phyloP scores from a whole-genome alignment of 2,329 filamentous ascomycete genomes.

The Verticillium tricorpus region DNA sequence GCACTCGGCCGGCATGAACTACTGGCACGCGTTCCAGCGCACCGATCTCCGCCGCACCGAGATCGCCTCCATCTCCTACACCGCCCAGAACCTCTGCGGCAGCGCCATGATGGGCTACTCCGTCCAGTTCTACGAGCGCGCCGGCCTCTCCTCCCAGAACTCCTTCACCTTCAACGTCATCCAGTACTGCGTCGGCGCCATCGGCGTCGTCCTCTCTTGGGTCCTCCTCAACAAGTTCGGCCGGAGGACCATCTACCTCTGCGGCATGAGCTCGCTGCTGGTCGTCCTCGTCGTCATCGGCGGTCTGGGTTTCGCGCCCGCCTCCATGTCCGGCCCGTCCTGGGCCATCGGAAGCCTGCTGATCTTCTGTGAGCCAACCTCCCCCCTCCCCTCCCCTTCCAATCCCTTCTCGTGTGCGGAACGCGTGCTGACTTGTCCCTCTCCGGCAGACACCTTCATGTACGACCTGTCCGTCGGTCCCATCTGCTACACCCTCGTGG shows the following conservation, averaged over 20 bases:
- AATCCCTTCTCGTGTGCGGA: no score
- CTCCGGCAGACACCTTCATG: conserved; percentile 32
- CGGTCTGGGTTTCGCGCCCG: conserved; percentile 28
- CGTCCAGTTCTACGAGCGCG: conserved; percentile 28
- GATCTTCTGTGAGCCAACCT: conserved; percentile 31
- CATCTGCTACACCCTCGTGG: conserved; percentile 46
- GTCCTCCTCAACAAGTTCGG: conserved; percentile 43
- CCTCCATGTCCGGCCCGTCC: conserved; percentile 18
- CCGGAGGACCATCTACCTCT: conserved; percentile 44
- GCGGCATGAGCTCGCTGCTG: conserved; percentile 36
- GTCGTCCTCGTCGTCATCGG: conserved; percentile 35
- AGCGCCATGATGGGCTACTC: conserved; percentile 40
- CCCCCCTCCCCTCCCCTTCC: no score
- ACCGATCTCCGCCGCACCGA: conserved; percentile 48
- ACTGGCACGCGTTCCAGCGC: conserved; percentile 48
- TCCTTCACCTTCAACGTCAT: conserved; percentile 42
- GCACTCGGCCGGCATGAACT: conserved; percentile 36
- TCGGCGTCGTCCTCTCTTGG: conserved; percentile 49
- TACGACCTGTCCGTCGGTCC: conserved; percentile 53
- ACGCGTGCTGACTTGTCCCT: not conserved
- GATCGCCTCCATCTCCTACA: conserved; percentile 44
- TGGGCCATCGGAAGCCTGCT: conserved; percentile 43
- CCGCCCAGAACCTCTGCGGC: conserved; percentile 43
- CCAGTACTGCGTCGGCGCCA: conserved; percentile 44
- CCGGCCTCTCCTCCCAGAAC: conserved; percentile 37